These are phyloP conservation scores for Blastobotrys persicus DNA, from an alignment of 1,139 yeast species.

Conservation along the genomic window DNA sequence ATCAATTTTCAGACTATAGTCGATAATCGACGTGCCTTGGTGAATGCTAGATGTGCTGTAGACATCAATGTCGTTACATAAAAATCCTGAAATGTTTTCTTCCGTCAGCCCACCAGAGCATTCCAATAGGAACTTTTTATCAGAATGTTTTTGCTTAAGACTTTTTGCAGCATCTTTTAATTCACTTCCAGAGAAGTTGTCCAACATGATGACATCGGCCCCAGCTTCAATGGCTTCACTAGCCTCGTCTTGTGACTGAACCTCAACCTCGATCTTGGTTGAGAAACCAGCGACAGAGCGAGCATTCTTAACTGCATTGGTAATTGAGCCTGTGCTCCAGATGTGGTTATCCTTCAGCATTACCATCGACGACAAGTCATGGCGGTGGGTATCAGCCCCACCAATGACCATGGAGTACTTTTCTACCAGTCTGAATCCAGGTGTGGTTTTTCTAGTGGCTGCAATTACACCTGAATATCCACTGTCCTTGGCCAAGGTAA, in stretches of 20 bases:
- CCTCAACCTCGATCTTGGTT: slow-evolving; percentile 89
- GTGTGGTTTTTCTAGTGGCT: slow-evolving; percentile 98
- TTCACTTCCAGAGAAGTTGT: slow-evolving; percentile 72
- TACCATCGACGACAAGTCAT: slow-evolving; percentile 89
- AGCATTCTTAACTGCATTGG: slow-evolving; percentile 76
- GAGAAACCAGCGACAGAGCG: slow-evolving; percentile 84
- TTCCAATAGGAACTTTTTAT: slow-evolving; percentile 63
- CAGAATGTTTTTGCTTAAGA: slow-evolving; percentile 58
- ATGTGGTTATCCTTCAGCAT: slow-evolving; percentile 95
- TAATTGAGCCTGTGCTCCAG: slow-evolving; percentile 88
- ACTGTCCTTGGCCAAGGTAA: slow-evolving; percentile 59
- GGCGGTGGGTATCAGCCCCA: slow-evolving; percentile 90
- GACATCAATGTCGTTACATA: slow-evolving; percentile 80
- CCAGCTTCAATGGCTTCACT: slow-evolving; percentile 91
- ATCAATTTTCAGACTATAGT: slow-evolving; percentile 79
- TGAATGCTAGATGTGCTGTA: slow-evolving; percentile 93
- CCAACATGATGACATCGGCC: slow-evolving; percentile 94
- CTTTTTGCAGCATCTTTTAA: slow-evolving; percentile 63
- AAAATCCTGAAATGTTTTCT: slow-evolving; percentile 59
- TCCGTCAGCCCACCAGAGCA: slow-evolving; percentile 89
- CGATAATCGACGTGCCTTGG: slow-evolving; percentile 80
- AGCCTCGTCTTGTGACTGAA: slow-evolving; percentile 79
- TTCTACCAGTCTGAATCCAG: slow-evolving; percentile 83
- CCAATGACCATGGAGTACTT: slow-evolving; percentile 95
- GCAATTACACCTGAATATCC: slow-evolving; percentile 86